A percentile compares a stretch with the other conserved stretches of the same genome.
phyloP scores from a whole-genome alignment of 2,329 filamentous ascomycete species.

The Fusarium sp. region DNA sequence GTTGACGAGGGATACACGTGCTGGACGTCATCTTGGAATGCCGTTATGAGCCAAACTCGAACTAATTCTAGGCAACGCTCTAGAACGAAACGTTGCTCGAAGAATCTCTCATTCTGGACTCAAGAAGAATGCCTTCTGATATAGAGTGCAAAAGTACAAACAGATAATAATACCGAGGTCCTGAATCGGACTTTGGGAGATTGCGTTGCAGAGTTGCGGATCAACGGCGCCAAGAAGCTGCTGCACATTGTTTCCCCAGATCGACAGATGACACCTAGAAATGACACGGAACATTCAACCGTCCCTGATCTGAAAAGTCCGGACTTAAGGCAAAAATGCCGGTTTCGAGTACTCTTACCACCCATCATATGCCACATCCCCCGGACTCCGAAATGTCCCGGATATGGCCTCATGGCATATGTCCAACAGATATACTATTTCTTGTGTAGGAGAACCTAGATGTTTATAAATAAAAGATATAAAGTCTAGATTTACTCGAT shows the following conservation, averaged over 20 bases:
- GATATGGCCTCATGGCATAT: not conserved
- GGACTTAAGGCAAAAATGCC: conserved; percentile 27
- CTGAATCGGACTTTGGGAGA: not conserved
- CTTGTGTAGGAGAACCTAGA: not conserved
- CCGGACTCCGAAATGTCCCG: conserved; percentile 34
- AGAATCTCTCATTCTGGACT: not conserved
- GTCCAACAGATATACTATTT: not conserved
- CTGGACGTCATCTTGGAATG: conserved; percentile 17
- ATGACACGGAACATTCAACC: conserved; percentile 11
- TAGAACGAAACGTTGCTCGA: not conserved
- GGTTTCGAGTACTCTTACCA: conserved; percentile 13
- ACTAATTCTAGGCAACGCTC: not conserved
- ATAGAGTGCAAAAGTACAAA: not conserved
- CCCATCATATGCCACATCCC: not conserved
- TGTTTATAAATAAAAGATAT: not conserved
- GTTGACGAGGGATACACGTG: conserved; percentile 4
- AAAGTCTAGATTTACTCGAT: not conserved
- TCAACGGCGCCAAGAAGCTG: conserved; percentile 10
- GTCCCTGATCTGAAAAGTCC: conserved; percentile 2
- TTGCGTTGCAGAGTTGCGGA: not conserved
- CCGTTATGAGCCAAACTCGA: conserved; percentile 13
- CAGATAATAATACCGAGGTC: not conserved
- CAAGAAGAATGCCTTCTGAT: not conserved
- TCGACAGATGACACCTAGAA: conserved; percentile 12
- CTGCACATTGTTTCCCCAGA: conserved; percentile 20